phyloP scores from a whole-genome alignment of 805 yeast species.

The Metschnikowia kunwiensis region DNA sequence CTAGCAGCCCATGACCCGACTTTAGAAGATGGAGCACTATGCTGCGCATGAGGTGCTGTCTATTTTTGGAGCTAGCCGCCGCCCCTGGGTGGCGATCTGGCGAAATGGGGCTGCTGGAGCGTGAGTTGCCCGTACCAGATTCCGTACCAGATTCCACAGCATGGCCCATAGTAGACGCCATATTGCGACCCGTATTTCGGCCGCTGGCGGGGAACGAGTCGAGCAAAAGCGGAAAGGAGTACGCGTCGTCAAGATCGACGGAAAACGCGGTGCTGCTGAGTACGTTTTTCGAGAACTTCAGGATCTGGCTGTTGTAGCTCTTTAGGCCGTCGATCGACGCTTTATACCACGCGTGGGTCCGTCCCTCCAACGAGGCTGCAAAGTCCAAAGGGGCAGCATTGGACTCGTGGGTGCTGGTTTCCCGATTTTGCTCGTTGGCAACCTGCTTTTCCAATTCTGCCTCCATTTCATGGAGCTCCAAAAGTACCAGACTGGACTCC shows the following conservation, averaged over 20 bases:
- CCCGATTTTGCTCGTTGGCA: neutral
- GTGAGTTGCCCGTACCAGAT: neutral
- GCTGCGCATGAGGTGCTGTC: conserved; percentile 33
- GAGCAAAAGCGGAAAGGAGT: conserved; percentile 36
- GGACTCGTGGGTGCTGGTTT: neutral
- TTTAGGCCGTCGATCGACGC: conserved; percentile 32
- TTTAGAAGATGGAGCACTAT: conserved; percentile 39
- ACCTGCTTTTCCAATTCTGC: conserved; percentile 20
- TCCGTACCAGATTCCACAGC: no score
- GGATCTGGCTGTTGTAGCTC: conserved; percentile 33
- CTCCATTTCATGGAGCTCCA: conserved; percentile 26
- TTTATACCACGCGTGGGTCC: conserved; percentile 34
- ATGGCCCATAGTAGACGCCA: conserved; percentile 1
- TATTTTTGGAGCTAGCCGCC: conserved; percentile 22
- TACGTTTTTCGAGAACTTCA: conserved; percentile 34
- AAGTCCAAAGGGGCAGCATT: neutral
- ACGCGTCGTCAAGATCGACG: conserved; percentile 40
- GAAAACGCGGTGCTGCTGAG: conserved; percentile 26
- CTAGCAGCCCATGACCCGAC: conserved; percentile 38
- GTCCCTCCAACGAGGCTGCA: conserved; percentile 14
- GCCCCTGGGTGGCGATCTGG: neutral
- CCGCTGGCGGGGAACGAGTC: conserved; percentile 28
- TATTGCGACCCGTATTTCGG: no score
- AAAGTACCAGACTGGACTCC: conserved; percentile 24
- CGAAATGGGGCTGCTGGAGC: neutral